phyloP scores from a whole-genome alignment of 1,284 basidiomycete genomes.

The Sporisorium graminicola region DNA sequence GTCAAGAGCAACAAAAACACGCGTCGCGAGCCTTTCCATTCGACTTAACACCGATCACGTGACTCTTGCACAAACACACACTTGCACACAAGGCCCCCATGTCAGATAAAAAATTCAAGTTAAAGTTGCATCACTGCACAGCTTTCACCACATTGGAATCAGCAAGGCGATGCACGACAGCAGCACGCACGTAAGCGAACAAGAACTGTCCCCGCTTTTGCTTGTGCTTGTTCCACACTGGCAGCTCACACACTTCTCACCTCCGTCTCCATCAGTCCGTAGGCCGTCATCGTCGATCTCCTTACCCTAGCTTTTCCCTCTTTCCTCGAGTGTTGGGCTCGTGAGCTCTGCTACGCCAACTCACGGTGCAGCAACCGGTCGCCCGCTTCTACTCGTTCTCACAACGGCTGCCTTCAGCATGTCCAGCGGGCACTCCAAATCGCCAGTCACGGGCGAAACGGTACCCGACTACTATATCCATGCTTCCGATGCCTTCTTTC shows the following conservation, averaged over 20 bases:
- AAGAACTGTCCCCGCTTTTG: no score
- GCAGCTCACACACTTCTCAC: no score
- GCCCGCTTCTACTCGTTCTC: no score
- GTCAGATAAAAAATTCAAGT: neutral
- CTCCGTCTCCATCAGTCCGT: neutral
- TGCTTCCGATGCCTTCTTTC: slow-evolving; percentile 75
- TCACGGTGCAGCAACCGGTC: neutral
- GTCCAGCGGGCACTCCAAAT: slow-evolving; percentile 9
- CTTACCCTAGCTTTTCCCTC: neutral
- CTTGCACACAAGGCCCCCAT: no score
- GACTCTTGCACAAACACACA: slow-evolving; percentile 1
- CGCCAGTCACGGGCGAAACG: slow-evolving; percentile 42
- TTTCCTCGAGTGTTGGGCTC: neutral
- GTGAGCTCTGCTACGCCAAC: no score
- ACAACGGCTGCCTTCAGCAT: slow-evolving; percentile 19
- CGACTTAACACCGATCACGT: slow-evolving; percentile 44
- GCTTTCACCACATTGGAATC: no score
- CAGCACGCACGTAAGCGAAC: no score
- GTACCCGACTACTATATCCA: slow-evolving; percentile 56
- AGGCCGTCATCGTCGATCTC: neutral
- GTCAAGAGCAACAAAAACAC: slow-evolving; percentile 34
- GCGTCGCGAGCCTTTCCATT: slow-evolving; percentile 24
- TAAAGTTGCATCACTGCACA: neutral
- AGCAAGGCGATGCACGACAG: no score
- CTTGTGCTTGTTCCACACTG: no score